Percentiles rank a stretch among this genome's conserved stretches.
Conservation (phyloP, 2,329 filamentous ascomycete species). For the Aureobasidium sp. region DNA sequence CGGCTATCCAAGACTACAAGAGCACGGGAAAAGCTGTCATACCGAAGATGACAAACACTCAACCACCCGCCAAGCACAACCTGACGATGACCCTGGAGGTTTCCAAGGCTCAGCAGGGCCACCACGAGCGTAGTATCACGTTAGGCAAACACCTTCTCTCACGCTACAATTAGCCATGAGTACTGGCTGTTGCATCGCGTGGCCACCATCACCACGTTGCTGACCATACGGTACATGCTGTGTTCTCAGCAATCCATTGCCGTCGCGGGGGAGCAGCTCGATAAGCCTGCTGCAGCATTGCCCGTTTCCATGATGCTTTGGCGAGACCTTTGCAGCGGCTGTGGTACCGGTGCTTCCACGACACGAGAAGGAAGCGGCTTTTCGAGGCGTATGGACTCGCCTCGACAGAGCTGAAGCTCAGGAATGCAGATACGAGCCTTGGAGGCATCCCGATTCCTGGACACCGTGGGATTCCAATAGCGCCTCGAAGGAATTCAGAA, state of each 20-base stretch:
- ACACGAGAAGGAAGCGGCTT: neutral
- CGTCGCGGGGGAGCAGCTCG: neutral
- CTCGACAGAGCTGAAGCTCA: neutral
- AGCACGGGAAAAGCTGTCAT: neutral
- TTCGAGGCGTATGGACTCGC: neutral
- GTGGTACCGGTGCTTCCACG: neutral
- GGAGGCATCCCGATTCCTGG: neutral
- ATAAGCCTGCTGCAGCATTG: neutral
- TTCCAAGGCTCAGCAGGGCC: neutral
- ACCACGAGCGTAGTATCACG: neutral
- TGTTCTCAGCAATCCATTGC: neutral
- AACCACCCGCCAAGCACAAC: neutral
- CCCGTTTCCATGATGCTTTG: neutral
- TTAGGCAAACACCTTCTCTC: neutral
- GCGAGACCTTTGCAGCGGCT: neutral
- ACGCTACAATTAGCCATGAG: neutral
- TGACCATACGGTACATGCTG: constrained; percentile 1
- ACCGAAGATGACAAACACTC: neutral
- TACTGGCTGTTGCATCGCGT: neutral
- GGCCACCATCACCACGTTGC: neutral
- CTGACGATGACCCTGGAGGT: neutral
- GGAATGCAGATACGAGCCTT: neutral
- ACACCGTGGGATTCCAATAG: neutral
- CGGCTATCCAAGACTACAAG: neutral
- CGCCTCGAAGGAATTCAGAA: neutral